phyloP scores from a whole-genome alignment of 257 asterid genomes.

The Cynanchum wilfordii region DNA sequence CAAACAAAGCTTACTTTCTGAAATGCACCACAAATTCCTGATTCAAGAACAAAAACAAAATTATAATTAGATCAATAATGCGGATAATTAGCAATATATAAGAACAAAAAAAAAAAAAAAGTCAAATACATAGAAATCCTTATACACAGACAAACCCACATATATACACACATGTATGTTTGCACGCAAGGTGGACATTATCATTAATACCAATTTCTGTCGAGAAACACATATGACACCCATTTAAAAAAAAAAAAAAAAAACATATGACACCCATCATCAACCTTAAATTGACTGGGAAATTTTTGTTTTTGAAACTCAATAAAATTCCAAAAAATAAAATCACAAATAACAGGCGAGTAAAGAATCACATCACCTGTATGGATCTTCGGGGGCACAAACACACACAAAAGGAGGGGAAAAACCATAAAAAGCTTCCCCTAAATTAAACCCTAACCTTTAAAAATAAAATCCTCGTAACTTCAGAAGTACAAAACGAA shows the following conservation, averaged over 20 bases:
- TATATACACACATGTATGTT: neutral
- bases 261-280: neutral
- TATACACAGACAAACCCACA: neutral
- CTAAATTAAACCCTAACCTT: slow-evolving; percentile 11
- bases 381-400: slow-evolving; percentile 18
- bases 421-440: neutral
- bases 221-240: neutral
- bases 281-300: neutral
- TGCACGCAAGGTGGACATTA: too few relatives aligned
- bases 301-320: neutral
- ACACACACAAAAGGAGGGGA: too few relatives aligned
- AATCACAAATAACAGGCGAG: neutral
- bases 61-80: neutral
- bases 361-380: neutral
- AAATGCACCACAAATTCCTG: slow-evolving; percentile 7
- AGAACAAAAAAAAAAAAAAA: neutral
- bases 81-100: slow-evolving; percentile 1
- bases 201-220: neutral
- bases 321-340: neutral
- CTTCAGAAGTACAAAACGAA: slow-evolving; percentile 5
- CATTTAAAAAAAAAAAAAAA: too few relatives aligned
- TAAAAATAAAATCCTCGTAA: neutral
- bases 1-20: neutral
- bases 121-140: neutral
- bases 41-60: neutral